Evolutionary conservation across 306 rosid genomes (phyloP).

Genomic region (Lagenaria siceraria): DNA sequence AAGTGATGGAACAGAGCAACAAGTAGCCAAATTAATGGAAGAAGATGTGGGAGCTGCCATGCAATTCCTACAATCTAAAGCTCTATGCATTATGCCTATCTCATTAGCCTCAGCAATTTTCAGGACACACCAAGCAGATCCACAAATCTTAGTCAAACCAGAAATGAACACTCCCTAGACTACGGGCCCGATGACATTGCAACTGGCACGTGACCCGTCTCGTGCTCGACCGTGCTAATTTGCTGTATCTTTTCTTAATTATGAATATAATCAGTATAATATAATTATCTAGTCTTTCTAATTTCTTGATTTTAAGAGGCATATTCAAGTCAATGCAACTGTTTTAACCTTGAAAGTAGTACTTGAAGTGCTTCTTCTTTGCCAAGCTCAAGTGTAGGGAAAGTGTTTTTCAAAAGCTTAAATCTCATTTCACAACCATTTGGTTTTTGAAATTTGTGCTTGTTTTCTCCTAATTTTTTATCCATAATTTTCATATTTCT

Average conservation of each 20-base stretch:
- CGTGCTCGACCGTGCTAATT: background rate
- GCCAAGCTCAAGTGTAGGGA: slow-evolving; percentile 25
- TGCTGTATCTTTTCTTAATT: slow-evolving; percentile 13
- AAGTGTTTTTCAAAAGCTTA: slow-evolving; percentile 31
- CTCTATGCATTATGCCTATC: slow-evolving; percentile 95
- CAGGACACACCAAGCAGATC: slow-evolving; percentile 52
- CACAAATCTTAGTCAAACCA: slow-evolving; percentile 45
- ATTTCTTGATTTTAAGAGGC: background rate
- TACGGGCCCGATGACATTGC: background rate
- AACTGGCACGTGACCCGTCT: slow-evolving; percentile 3
- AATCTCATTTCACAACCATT: no score
- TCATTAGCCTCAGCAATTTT: slow-evolving; percentile 94
- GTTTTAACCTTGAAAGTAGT: slow-evolving; percentile 12
- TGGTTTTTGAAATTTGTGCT: no score
- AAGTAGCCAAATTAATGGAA: slow-evolving; percentile 96
- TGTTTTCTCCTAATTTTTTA: no score
- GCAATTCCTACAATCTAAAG: slow-evolving; percentile 95
- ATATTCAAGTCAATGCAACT: background rate
- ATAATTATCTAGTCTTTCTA: slow-evolving; percentile 1
- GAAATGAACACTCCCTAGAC: slow-evolving; percentile 64
- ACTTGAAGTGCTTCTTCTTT: slow-evolving; percentile 16
- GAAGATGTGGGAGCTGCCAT: slow-evolving; percentile 97
- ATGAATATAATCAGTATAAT: slow-evolving; percentile 15
- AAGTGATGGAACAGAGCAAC: slow-evolving; percentile 83
- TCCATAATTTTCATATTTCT: no score